Percentiles rank a stretch among this genome's conserved stretches.
Evolutionary conservation across 1,284 basidiomycete species (phyloP).

Genomic region (Stereum hirsutum): DNA sequence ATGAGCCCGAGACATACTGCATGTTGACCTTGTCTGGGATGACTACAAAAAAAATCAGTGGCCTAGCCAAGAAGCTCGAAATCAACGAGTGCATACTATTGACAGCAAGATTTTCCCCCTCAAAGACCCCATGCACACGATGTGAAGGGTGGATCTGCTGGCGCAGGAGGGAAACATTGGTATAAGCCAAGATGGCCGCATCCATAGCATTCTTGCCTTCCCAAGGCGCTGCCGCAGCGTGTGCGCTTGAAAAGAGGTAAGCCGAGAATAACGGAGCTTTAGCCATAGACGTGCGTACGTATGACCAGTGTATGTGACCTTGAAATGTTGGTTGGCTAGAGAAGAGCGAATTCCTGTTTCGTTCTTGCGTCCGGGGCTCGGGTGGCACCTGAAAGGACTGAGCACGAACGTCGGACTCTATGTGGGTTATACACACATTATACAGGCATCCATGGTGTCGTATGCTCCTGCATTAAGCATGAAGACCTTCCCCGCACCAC

Average conservation of each 20-base stretch:
- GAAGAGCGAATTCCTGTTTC: slow-evolving; percentile 43
- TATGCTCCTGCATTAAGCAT: slow-evolving; percentile 73
- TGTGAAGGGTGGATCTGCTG: slow-evolving; percentile 51
- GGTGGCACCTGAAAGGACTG: slow-evolving; percentile 51
- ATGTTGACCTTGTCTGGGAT: slow-evolving; percentile 75
- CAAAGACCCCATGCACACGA: slow-evolving; percentile 61
- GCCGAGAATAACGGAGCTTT: no score
- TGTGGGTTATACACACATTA: slow-evolving; percentile 43
- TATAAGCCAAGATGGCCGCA: slow-evolving; percentile 77
- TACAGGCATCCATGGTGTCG: slow-evolving; percentile 64
- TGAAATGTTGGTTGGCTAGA: slow-evolving; percentile 48
- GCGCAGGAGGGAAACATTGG: slow-evolving; percentile 63
- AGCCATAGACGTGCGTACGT: no score
- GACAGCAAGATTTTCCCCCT: slow-evolving; percentile 51
- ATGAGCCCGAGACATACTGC: slow-evolving; percentile 21
- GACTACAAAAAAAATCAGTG: slow-evolving; percentile 29
- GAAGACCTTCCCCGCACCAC: slow-evolving; percentile 71
- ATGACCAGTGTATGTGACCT: slow-evolving; percentile 57
- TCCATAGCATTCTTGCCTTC: slow-evolving; percentile 81
- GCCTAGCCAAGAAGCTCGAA: background rate
- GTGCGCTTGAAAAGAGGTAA: slow-evolving; percentile 58
- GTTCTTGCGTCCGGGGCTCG: slow-evolving; percentile 39
- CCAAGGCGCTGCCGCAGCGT: slow-evolving; percentile 79
- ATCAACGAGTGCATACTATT: slow-evolving; percentile 39
- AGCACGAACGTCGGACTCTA: slow-evolving; percentile 5